Percentiles rank a stretch among this genome's conserved stretches.
These are phyloP conservation scores for Eutypa lata DNA, from an alignment of 2,329 filamentous ascomycete species.

Conservation along the genomic window DNA sequence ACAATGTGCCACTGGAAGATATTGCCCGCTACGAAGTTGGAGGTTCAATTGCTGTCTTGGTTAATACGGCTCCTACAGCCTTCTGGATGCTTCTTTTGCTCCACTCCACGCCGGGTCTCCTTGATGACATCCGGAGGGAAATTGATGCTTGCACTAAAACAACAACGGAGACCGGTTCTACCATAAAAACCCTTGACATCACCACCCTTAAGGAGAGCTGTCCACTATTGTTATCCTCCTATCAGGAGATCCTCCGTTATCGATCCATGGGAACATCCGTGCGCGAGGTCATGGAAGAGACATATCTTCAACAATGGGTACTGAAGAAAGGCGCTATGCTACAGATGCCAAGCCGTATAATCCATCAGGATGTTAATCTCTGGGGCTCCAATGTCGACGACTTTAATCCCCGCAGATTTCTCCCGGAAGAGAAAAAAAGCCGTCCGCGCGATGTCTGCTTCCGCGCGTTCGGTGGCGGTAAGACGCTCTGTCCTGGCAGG, in stretches of 20 bases:
- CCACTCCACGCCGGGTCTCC: slow-evolving; percentile 23
- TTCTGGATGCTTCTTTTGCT: slow-evolving; percentile 41
- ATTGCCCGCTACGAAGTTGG: slow-evolving; percentile 40
- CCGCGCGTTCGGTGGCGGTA: slow-evolving; percentile 24
- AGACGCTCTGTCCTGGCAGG: slow-evolving; percentile 23
- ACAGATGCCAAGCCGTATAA: slow-evolving; percentile 24
- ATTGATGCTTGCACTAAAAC: slow-evolving; percentile 17
- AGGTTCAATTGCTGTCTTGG: slow-evolving; percentile 35
- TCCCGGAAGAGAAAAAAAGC: slow-evolving; percentile 19
- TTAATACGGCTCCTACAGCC: slow-evolving; percentile 35
- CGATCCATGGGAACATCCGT: slow-evolving; percentile 34
- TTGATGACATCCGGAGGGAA: slow-evolving; percentile 30
- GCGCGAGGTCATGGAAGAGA: slow-evolving; percentile 26
- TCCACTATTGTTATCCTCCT: slow-evolving; percentile 35
- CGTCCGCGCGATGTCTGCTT: slow-evolving; percentile 20
- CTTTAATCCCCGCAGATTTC: slow-evolving; percentile 21
- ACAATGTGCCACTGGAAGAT: slow-evolving; percentile 31
- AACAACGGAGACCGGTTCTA: slow-evolving; percentile 4
- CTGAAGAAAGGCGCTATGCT: slow-evolving; percentile 26
- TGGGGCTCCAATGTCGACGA: slow-evolving; percentile 19
- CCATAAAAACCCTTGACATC: slow-evolving; percentile 22
- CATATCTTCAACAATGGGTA: slow-evolving; percentile 21
- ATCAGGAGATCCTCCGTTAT: slow-evolving; percentile 39
- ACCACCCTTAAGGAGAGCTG: slow-evolving; percentile 31
- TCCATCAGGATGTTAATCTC: slow-evolving; percentile 20